Evolutionary conservation across 306 rosid genomes (phyloP), one percentile per base, ranked within the genome.

Genomic region (Glycine soja): DNA sequence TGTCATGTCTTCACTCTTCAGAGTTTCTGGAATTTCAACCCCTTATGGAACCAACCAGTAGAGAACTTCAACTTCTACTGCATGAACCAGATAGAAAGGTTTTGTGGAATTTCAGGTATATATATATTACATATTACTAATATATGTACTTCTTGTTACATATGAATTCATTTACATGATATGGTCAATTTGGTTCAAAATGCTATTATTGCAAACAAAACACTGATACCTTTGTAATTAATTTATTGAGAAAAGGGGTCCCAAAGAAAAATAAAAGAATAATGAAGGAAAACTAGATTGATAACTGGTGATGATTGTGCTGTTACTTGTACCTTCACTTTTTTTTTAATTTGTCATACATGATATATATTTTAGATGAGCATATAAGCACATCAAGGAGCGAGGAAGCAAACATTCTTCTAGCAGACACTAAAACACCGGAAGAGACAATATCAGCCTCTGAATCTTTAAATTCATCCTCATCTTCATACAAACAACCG

Each of bases 401-500:
- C 14, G 92, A 86, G 79, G 90, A 90, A 81, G 51, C 80, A 79
- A 81, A 71, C 80, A 82, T 57, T 72, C 70, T 56, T 50, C 24
- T 56, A 50, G 72, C 75, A 74, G 89, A 81, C 45, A 74, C 84
- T 16, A 86, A 75, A 78, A 83, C 92, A 70, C 67, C 84, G 18
- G 88, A 87, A 87, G 91, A 84, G 62, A 77, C 89, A 68, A 70
- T 83, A 18, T 74, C 89, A 83, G 76, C 74, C n/a, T 78, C 91
- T 57, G 89, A 89, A 78, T 84, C 90, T 77, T 85, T 91, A 54
- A 88, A 95, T 85, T 89, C 92, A 48, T 87, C 88, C 47, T 87
- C 98, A 43, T 90, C 92, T 30, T 95, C 97, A 74, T 85, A 86
- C 88, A 88, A 89, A 85, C 79, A 85, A 73, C 53, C 80, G 12